phyloP scores from a whole-genome alignment of 2,329 filamentous ascomycete species.

The Paraphaeosphaeria minitans region DNA sequence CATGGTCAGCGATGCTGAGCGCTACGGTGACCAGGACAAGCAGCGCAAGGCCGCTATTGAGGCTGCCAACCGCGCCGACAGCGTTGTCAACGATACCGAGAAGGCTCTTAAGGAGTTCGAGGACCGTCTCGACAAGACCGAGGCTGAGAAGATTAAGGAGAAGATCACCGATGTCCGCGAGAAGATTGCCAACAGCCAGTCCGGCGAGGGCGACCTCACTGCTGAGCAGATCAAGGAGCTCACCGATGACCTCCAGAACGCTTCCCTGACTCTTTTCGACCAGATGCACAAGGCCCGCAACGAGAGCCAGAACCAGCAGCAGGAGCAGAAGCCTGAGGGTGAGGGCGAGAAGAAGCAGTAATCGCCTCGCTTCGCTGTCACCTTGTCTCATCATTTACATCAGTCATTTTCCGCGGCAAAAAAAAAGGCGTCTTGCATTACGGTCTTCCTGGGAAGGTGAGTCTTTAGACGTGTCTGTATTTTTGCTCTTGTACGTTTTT shows the following conservation, averaged over 20 bases:
- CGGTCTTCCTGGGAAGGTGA: conserved; percentile 31
- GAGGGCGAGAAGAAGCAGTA: conserved; percentile 77
- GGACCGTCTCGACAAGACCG: conserved; percentile 94
- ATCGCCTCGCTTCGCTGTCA: conserved; percentile 33
- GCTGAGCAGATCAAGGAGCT: conserved; percentile 97
- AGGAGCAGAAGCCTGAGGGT: conserved; percentile 50
- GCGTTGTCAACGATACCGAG: conserved; percentile 95
- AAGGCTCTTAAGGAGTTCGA: conserved; percentile 97
- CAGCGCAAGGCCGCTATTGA: conserved; percentile 96
- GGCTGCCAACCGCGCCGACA: conserved; percentile 95
- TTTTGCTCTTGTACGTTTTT: conserved; percentile 33
- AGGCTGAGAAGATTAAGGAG: conserved; percentile 90
- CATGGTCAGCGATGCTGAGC: conserved; percentile 98
- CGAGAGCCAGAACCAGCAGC: conserved; percentile 58
- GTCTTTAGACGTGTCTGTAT: conserved; percentile 40
- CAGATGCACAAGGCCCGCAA: conserved; percentile 98
- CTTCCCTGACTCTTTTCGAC: conserved; percentile 95
- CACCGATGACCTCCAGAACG: conserved; percentile 96
- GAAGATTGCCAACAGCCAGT: conserved; percentile 91
- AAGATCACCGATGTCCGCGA: conserved; percentile 87
- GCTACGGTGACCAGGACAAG: conserved; percentile 93
- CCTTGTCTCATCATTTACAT: conserved; percentile 30
- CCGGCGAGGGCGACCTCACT: conserved; percentile 83
- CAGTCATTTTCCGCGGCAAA: conserved; percentile 27
- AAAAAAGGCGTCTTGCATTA: conserved; percentile 48